Conservation (phyloP, 2,329 filamentous ascomycete species). For the Pestalotiopsis sp. region DNA sequence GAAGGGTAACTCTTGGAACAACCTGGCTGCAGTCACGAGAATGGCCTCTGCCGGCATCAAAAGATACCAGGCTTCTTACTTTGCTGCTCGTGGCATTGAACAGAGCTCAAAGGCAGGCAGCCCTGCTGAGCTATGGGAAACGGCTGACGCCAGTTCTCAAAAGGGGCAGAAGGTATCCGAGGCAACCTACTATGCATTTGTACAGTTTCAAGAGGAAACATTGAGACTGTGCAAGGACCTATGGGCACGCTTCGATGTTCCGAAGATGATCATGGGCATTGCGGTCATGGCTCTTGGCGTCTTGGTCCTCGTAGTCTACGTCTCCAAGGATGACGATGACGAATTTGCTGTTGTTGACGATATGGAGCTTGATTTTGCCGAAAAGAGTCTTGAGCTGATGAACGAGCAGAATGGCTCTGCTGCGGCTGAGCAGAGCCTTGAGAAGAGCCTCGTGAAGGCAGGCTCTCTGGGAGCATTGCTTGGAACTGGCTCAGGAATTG, state of each 20-base stretch:
- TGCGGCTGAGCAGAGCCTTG: slow-evolving; percentile 37
- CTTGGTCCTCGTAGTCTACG: slow-evolving; percentile 72
- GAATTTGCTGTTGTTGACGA: slow-evolving; percentile 58
- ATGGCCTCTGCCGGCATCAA: slow-evolving; percentile 84
- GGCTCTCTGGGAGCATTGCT: slow-evolving; percentile 38
- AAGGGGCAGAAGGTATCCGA: slow-evolving; percentile 42
- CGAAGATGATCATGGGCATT: slow-evolving; percentile 83
- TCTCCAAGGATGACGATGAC: slow-evolving; percentile 60
- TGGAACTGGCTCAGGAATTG: slow-evolving; percentile 35
- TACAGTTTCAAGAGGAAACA: slow-evolving; percentile 77
- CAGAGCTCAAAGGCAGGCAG: slow-evolving; percentile 58
- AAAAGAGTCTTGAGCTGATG: slow-evolving; percentile 59
- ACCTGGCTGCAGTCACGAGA: slow-evolving; percentile 76
- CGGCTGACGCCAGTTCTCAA: slow-evolving; percentile 43
- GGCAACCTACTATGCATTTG: slow-evolving; percentile 61
- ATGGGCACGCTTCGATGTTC: slow-evolving; percentile 91
- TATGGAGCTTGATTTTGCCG: slow-evolving; percentile 60
- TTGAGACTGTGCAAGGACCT: slow-evolving; percentile 78
- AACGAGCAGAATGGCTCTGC: slow-evolving; percentile 32
- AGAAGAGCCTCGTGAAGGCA: slow-evolving; percentile 41
- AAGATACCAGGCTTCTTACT: slow-evolving; percentile 86
- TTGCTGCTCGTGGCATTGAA: slow-evolving; percentile 69
- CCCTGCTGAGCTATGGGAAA: slow-evolving; percentile 61
- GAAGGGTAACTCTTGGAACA: slow-evolving; percentile 72
- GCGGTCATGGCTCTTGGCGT: slow-evolving; percentile 70